Evolutionary conservation across 192 early-diverging fungal species (phyloP), one percentile per base, ranked within the genome.

Genomic region (Coemansia sp.): DNA sequence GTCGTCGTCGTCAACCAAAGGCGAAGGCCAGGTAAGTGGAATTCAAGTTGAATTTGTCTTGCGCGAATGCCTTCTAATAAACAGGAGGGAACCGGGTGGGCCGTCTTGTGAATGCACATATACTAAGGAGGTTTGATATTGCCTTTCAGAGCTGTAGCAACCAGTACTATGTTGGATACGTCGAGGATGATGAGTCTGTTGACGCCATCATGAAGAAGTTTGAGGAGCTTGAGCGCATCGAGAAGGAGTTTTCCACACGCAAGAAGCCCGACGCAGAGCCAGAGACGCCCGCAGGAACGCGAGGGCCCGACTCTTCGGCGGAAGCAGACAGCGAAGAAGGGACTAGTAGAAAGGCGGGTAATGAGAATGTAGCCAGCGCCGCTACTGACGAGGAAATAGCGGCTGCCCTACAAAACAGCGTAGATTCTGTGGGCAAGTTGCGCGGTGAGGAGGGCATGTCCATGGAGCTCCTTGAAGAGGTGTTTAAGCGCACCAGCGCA

Each of bases 171-270:
- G 95, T 98, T 38, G 96, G 96, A 40, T 98, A 98, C 78, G 93
- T 96, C 5, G 95, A 97, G 67, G 96, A 98, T 73, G 91, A 89
- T 54, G 96, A 98, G 87, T 95, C 95, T 0, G 90, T 98, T 13
- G 96, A 94, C 47, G 91, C 92, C 6, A 98, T 98, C 66, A 98
- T 98, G 96, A 93, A 94, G 72, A 98, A 98, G 83, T 98, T 98
- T 78, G 91, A 96, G 72, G 94, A 96, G 75, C 87, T 98, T 18
- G 96, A 97, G 62, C 84, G 89, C 5, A 93, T 96, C 76, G 88
- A 95, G 68, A 82, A 87, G 70, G 94, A 97, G 77, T 86, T 94
- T 71, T 87, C 82, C 1, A 72, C 72, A 21, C 77, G 77, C 61
- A 83, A 77, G 49, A 74, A 63, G 41, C 40, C 23, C 54, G 57